Evolutionary conservation across 495 filamentous ascomycete species (phyloP).

Genomic region (Penicillium turbatum): DNA sequence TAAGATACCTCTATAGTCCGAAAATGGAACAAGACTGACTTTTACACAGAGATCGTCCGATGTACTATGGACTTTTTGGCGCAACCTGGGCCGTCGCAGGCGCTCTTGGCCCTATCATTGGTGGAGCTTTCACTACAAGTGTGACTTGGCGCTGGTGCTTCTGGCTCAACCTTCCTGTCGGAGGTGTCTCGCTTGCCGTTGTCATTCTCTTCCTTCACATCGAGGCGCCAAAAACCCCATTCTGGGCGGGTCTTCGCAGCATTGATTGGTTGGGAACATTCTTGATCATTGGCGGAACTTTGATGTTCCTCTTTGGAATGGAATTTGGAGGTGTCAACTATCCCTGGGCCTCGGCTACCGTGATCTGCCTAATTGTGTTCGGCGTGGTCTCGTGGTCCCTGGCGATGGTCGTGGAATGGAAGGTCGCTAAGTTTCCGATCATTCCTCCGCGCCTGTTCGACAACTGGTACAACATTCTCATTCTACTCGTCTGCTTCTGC

Average conservation of each 20-base stretch:
- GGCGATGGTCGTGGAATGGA: constrained; percentile 67
- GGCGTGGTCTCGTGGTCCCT: constrained; percentile 57
- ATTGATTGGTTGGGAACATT: constrained; percentile 74
- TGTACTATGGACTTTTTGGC: constrained; percentile 62
- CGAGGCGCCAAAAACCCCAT: constrained; percentile 68
- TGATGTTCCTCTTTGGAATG: constrained; percentile 79
- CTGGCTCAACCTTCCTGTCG: constrained; percentile 69
- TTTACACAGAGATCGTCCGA: constrained; percentile 50
- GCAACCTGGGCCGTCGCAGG: constrained; percentile 72
- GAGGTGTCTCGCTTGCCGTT: constrained; percentile 62
- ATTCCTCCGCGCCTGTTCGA: constrained; percentile 70
- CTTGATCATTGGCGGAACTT: constrained; percentile 66
- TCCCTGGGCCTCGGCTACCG: constrained; percentile 70
- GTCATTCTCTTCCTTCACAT: constrained; percentile 69
- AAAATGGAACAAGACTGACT: constrained; percentile 12
- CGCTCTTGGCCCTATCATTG: constrained; percentile 69
- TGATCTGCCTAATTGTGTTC: constrained; percentile 76
- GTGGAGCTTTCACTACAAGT: constrained; percentile 66
- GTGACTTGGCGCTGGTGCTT: constrained; percentile 62
- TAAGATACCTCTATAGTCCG: constrained; percentile 14
- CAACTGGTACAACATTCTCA: constrained; percentile 53
- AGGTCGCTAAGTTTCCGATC: constrained; percentile 69
- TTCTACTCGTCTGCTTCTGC: constrained; percentile 53
- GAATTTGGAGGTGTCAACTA: constrained; percentile 72
- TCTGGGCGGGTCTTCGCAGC: constrained; percentile 64